Evolutionary conservation across 352 stramenopile species (phyloP).

Genomic region (Phytophthora capsici): DNA sequence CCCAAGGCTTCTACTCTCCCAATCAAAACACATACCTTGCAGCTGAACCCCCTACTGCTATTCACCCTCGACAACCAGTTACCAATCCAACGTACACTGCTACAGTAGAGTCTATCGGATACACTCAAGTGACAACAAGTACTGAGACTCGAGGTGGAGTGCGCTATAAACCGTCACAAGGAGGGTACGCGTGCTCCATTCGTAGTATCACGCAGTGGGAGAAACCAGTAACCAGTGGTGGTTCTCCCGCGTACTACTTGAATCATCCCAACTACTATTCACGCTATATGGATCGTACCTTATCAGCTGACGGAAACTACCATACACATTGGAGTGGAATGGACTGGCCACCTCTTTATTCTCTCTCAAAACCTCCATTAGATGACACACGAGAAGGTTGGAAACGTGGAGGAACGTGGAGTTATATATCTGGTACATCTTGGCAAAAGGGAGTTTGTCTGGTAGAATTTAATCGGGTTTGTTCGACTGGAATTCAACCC

Average conservation of each 20-base stretch:
- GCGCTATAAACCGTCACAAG: constrained; percentile 82
- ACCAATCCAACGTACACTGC: constrained; percentile 71
- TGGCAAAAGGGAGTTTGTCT: constrained; percentile 96
- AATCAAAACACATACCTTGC: constrained; percentile 82
- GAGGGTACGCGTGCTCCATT: constrained; percentile 95
- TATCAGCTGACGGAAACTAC: constrained; percentile 78
- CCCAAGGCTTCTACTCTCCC: constrained; percentile 93
- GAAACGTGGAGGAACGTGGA: constrained; percentile 85
- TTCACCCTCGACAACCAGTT: constrained; percentile 52
- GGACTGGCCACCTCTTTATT: constrained; percentile 92
- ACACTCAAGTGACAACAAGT: constrained; percentile 49
- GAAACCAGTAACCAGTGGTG: constrained; percentile 69
- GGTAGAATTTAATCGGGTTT: constrained; percentile 92
- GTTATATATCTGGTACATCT: constrained; percentile 47
- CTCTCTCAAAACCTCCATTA: constrained; percentile 74
- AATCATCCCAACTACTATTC: constrained; percentile 97
- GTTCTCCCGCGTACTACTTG: constrained; percentile 80
- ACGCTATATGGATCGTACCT: constrained; percentile 93
- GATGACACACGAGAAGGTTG: constrained; percentile 95
- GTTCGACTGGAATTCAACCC: constrained; percentile 39
- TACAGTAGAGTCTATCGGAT: constrained; percentile 63
- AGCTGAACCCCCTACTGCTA: constrained; percentile 56
- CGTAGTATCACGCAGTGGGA: constrained; percentile 95
- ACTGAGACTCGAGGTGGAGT: constrained; percentile 46
- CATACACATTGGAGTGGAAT: constrained; percentile 93